Percentiles rank a stretch among this genome's conserved stretches.
Conservation (phyloP, 495 filamentous ascomycete genomes). For the Durotheca rogersii region DNA sequence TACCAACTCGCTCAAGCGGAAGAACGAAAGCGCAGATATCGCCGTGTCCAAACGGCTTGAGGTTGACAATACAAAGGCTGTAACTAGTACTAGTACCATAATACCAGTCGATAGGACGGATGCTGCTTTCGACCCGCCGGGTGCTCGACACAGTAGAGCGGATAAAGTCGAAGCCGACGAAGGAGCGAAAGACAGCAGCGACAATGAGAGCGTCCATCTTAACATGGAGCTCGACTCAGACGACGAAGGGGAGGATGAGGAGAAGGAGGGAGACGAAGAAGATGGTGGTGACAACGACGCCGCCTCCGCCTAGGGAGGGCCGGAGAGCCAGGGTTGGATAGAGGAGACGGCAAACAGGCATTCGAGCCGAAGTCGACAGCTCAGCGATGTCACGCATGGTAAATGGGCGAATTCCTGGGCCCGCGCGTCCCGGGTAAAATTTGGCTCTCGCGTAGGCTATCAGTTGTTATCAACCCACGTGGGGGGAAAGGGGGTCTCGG, state of each 20-base stretch:
- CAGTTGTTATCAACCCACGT: not conserved
- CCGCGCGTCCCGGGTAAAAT: constrained; percentile 21
- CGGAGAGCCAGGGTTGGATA: too few species aligned
- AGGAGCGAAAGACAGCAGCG: constrained; percentile 26
- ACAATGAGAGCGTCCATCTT: constrained; percentile 44
- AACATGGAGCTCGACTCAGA: constrained; percentile 42
- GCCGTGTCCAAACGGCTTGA: constrained; percentile 30
- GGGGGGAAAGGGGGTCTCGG: too few species aligned
- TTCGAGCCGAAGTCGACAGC: constrained; percentile 9
- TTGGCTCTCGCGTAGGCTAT: constrained; percentile 12
- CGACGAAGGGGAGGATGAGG: constrained; percentile 29
- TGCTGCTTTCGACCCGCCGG: not conserved
- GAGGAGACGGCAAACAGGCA: constrained; percentile 27
- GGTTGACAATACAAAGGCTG: constrained; percentile 14
- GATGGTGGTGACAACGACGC: too few species aligned
- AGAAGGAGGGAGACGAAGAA: constrained; percentile 34
- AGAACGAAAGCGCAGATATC: constrained; percentile 38
- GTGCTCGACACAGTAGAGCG: not conserved
- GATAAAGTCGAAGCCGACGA: not conserved
- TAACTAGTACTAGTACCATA: constrained; percentile 1
- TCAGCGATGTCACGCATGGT: constrained; percentile 17
- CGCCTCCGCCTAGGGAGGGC: too few species aligned
- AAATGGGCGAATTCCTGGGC: constrained; percentile 10
- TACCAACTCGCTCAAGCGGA: constrained; percentile 43
- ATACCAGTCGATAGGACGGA: not conserved